Base-by-base conservation (phyloP, 345 rosid species). In the Citrus trifoliata region DNA sequence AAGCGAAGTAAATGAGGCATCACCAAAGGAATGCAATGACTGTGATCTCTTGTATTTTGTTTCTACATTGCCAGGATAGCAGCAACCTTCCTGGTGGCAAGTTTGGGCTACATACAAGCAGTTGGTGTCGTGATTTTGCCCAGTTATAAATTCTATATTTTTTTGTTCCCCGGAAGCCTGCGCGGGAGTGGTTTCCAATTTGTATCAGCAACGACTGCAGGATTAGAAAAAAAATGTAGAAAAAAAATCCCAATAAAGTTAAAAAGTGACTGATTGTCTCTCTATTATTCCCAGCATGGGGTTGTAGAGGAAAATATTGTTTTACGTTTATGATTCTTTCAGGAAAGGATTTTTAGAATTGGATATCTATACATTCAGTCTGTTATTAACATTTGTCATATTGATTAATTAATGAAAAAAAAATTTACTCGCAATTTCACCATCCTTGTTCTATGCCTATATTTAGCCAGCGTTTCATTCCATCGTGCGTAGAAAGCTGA, bases 1-100 rank as follows among this genome's bases (percentile, higher is more conserved):
- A 97, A 97, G 85, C 84, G 98, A 75, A 92, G 93, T 87, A 94
- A 93, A 88, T 87, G 89, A 93, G 73, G 42, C 46, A 51, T 76
- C 12, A 58, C 55, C 56, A 1, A 37, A 19, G 61, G 70, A 55
- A 55, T 73, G 58, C 61, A 37, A 22, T 28, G 13, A 35, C 33
- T 30, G 25, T 42, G 5, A 72, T 46, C 27, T n/a, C 30, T 66
- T 65, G 76, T 80, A 83, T 80, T 81, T 70, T 78, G 70, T 66
- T 75, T 78, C 80, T 73, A 78, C 65, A 27, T 79, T 53, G 70
- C 78, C 73, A 10, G 79, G 79, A 79, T 79, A 74, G 69, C 71
- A 25, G 80, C 80, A 79, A 76, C 32, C 74, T 77, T 66, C 25
- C 19, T 24, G 71, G 33, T 1, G 51, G 76, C 78, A 25, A 72